These are phyloP conservation scores for Phyllosticta citriasiana DNA, from an alignment of 2,329 filamentous ascomycete genomes.

Conservation along the genomic window DNA sequence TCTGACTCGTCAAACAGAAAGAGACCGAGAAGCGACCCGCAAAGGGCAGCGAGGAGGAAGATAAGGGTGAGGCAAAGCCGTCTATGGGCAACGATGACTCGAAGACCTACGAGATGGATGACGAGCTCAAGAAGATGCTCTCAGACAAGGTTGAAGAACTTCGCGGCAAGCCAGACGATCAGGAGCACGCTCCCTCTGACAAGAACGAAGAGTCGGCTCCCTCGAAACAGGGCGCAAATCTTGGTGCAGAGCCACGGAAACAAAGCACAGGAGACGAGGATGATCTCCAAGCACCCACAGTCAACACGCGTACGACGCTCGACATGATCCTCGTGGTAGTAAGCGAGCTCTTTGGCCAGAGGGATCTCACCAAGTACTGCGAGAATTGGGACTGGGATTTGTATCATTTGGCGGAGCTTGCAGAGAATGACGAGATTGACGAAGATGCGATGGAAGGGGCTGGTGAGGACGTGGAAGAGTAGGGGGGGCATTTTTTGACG, in stretches of 20 bases:
- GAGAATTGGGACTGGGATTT: conserved; percentile 35
- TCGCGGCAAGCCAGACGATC: background rate
- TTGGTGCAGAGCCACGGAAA: background rate
- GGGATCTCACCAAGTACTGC: conserved; percentile 70
- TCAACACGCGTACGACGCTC: conserved; percentile 54
- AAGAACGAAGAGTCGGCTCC: background rate
- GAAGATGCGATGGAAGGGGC: background rate
- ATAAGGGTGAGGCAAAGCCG: background rate
- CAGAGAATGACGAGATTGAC: background rate
- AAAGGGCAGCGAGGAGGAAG: background rate
- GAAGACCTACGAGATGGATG: background rate
- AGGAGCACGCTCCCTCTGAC: background rate
- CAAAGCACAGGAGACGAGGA: background rate
- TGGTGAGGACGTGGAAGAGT: background rate
- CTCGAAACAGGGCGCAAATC: background rate
- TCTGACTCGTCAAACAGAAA: background rate
- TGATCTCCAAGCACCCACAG: conserved; percentile 5
- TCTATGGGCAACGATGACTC: background rate
- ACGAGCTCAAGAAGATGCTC: background rate
- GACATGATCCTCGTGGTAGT: conserved; percentile 87
- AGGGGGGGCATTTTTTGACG: background rate
- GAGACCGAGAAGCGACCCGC: background rate
- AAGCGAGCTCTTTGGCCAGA: conserved; percentile 82
- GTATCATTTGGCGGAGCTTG: background rate
- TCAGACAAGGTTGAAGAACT: background rate